These are phyloP conservation scores for Nemania bipapillata DNA, from an alignment of 2,329 filamentous ascomycete species.

Conservation along the genomic window DNA sequence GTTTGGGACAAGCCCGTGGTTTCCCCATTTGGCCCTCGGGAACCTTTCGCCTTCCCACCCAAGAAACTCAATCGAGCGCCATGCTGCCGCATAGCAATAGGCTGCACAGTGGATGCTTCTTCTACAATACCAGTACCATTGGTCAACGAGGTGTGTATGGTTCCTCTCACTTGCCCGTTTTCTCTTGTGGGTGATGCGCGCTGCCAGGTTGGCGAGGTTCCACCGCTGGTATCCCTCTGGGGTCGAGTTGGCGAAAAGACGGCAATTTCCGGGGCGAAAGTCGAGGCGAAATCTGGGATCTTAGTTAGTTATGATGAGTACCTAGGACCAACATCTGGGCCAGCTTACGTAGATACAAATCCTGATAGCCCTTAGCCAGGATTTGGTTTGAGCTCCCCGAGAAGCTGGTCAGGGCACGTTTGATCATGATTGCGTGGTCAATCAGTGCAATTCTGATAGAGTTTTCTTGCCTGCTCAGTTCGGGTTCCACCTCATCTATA, in stretches of 20 bases:
- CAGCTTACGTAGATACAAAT: constrained; percentile 72
- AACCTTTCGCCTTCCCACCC: constrained; percentile 63
- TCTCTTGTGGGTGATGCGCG: constrained; percentile 51
- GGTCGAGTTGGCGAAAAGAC: constrained; percentile 67
- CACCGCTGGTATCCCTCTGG: constrained; percentile 54
- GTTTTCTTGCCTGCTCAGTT: constrained; percentile 72
- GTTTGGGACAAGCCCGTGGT: constrained; percentile 41
- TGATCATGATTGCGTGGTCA: constrained; percentile 88
- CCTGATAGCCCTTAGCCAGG: constrained; percentile 66
- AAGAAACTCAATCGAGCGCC: constrained; percentile 68
- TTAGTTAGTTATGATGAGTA: constrained; percentile 35
- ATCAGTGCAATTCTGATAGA: constrained; percentile 86
- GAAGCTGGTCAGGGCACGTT: constrained; percentile 79
- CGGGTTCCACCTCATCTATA: constrained; percentile 58
- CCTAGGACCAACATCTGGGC: neutral
- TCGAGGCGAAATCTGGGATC: constrained; percentile 66
- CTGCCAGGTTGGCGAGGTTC: constrained; percentile 57
- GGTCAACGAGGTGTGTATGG: constrained; percentile 36
- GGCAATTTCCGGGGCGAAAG: constrained; percentile 73
- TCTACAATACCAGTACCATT: constrained; percentile 55
- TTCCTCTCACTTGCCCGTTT: constrained; percentile 39
- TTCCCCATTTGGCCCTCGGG: constrained; percentile 47
- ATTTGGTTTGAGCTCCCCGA: constrained; percentile 70
- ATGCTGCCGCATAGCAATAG: constrained; percentile 63
- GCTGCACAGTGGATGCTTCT: constrained; percentile 62